Percentiles rank a stretch among this genome's conserved stretches.
These are phyloP conservation scores for Fusarium camptoceras DNA, from an alignment of 2,329 filamentous ascomycete species.

Conservation along the genomic window DNA sequence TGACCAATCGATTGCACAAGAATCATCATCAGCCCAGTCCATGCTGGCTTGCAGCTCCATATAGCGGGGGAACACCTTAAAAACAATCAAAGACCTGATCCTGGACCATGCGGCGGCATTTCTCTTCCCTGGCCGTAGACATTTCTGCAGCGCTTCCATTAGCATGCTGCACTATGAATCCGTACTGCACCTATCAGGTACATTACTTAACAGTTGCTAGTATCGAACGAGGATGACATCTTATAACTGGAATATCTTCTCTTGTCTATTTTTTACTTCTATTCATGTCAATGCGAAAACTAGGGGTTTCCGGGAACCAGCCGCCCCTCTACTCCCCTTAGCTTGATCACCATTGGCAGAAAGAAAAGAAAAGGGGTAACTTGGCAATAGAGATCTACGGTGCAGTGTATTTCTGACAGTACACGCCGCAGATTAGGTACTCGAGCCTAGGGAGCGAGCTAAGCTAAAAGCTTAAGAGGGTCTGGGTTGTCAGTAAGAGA, in stretches of 20 bases:
- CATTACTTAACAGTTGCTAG: not conserved
- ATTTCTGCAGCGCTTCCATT: not conserved
- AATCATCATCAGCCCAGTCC: constrained; percentile 34
- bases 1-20: constrained; percentile 33
- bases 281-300: constrained; percentile 14
- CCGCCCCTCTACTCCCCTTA: constrained; percentile 30
- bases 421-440: constrained; percentile 32
- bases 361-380: constrained; percentile 30
- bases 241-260: not conserved
- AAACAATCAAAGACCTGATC: constrained; percentile 6
- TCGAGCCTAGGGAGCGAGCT: constrained; percentile 1
- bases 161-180: not conserved
- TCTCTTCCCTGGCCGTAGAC: constrained; percentile 5
- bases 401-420: constrained; percentile 19
- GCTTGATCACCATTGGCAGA: constrained; percentile 17
- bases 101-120: constrained; percentile 23
- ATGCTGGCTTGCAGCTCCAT: constrained; percentile 17
- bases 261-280: not conserved
- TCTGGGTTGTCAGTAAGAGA: constrained; percentile 24
- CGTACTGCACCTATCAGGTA: not conserved
- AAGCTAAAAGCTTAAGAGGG: constrained; percentile 35
- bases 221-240: constrained; percentile 28
- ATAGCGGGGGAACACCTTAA: constrained; percentile 19
- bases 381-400: constrained; percentile 35
- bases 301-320: constrained; percentile 36